phyloP scores from a whole-genome alignment of 768 basidiomycete species.

The Cystobasidium onofrii region DNA sequence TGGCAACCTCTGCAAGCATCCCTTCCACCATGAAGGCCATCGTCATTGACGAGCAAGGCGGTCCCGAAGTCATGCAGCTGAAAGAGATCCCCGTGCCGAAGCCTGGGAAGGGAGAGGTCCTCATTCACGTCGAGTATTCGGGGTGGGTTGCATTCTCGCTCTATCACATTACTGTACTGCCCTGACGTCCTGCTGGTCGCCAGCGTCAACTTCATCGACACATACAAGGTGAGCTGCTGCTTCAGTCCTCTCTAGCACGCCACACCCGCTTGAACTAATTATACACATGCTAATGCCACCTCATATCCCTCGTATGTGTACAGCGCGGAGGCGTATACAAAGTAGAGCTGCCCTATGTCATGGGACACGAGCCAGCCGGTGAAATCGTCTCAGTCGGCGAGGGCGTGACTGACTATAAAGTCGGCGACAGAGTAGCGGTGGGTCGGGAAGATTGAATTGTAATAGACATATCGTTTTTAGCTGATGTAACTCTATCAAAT shows the following conservation, averaged over 20 bases:
- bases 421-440: conserved; percentile 66
- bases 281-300: not conserved
- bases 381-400: conserved; percentile 63
- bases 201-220: conserved; percentile 66
- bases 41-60: conserved; percentile 64
- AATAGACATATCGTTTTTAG: too few relatives aligned
- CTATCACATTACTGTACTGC: not conserved
- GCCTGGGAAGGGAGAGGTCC: conserved; percentile 56
- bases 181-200: not conserved
- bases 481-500: too few relatives aligned
- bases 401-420: conserved; percentile 55
- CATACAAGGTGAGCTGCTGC: conserved; percentile 13
- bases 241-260: not conserved
- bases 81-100: conserved; percentile 59
- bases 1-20: conserved; percentile 28
- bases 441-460: conserved; percentile 43
- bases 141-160: conserved; percentile 45
- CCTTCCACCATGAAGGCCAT: conserved; percentile 60
- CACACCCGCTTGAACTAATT: not conserved
- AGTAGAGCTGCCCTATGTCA: conserved; percentile 40
- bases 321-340: conserved; percentile 55
- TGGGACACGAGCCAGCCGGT: conserved; percentile 53
- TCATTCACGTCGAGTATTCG: conserved; percentile 58
- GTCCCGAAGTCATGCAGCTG: conserved; percentile 59
- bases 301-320: conserved; percentile 54